phyloP scores from a whole-genome alignment of 208 protist species.

The Kentomonas sorsogonicus region DNA sequence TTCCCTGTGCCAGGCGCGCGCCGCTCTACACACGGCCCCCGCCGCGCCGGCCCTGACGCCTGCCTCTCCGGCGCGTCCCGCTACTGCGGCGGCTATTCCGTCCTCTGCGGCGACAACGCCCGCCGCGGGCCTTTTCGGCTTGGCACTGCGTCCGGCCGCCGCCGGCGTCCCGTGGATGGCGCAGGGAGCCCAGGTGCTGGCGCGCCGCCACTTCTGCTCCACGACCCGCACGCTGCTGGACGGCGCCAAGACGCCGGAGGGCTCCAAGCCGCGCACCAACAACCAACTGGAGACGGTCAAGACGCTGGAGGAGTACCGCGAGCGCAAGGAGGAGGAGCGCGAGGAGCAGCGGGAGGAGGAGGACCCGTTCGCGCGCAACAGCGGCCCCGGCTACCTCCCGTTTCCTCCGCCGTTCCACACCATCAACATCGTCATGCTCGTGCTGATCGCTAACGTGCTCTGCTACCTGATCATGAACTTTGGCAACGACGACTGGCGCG shows the following conservation, averaged over 20 bases:
- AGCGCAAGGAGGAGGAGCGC: constrained; percentile 51
- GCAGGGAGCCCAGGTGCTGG: too few relatives aligned
- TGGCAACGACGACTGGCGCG: constrained; percentile 67
- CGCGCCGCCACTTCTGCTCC: constrained; percentile 5
- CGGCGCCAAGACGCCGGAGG: constrained; percentile 11
- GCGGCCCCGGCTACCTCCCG: constrained; percentile 69
- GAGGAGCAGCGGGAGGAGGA: constrained; percentile 35
- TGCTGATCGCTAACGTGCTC: constrained; percentile 72
- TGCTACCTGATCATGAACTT: constrained; percentile 77
- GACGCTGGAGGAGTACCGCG: constrained; percentile 41
- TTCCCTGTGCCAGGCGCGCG: too few relatives aligned
- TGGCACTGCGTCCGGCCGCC: too few relatives aligned
- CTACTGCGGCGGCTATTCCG: too few relatives aligned
- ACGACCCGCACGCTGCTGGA: constrained; percentile 3
- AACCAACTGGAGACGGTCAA: constrained; percentile 50
- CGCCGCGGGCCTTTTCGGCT: too few relatives aligned
- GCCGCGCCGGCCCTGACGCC: too few relatives aligned
- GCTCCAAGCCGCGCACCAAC: constrained; percentile 4
- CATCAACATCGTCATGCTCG: constrained; percentile 82
- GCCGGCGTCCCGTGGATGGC: too few relatives aligned
- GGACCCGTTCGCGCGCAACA: constrained; percentile 45
- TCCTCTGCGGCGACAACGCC: too few relatives aligned
- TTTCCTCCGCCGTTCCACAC: constrained; percentile 86
- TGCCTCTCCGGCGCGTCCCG: too few relatives aligned
- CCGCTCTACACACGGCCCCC: too few relatives aligned